Evolutionary conservation across 495 filamentous ascomycete genomes (phyloP).

Genomic region (Penicillium psychrofluorescens): DNA sequence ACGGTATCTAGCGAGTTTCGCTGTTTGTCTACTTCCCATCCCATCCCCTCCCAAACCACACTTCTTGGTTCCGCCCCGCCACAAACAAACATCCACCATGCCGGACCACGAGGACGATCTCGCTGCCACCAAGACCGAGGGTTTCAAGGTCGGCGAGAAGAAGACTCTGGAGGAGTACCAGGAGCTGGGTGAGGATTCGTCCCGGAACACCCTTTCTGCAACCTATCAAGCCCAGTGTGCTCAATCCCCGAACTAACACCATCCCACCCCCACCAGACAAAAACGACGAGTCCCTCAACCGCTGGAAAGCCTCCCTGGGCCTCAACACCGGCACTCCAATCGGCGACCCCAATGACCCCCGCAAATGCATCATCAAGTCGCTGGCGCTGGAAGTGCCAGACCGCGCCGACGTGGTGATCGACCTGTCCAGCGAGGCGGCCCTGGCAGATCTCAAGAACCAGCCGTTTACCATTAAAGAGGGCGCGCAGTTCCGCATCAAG

Average conservation of each 20-base stretch:
- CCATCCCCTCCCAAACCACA: not conserved
- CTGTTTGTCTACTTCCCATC: conserved; percentile 1
- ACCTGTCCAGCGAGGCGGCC: conserved; percentile 59
- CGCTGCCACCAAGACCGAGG: conserved; percentile 75
- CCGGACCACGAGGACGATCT: conserved; percentile 77
- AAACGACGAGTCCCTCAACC: conserved; percentile 86
- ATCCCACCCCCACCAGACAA: conserved; percentile 31
- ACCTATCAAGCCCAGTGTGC: not conserved
- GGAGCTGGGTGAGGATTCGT: conserved; percentile 66
- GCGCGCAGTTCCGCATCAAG: conserved; percentile 84
- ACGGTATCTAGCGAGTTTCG: no score
- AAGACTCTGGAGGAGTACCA: conserved; percentile 91
- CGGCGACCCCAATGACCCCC: conserved; percentile 64
- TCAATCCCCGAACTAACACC: not conserved
- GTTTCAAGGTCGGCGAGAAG: conserved; percentile 97
- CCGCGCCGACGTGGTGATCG: conserved; percentile 76
- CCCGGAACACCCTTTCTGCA: not conserved
- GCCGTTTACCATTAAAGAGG: conserved; percentile 97
- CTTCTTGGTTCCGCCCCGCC: not conserved
- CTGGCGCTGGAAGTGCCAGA: conserved; percentile 77
- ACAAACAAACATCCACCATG: conserved; percentile 42
- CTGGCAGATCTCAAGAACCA: conserved; percentile 68
- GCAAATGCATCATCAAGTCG: conserved; percentile 82
- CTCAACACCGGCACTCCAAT: conserved; percentile 59
- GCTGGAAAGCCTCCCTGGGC: conserved; percentile 95